phyloP scores from a whole-genome alignment of 106 monocot genomes.

The Triglochin maritima region DNA sequence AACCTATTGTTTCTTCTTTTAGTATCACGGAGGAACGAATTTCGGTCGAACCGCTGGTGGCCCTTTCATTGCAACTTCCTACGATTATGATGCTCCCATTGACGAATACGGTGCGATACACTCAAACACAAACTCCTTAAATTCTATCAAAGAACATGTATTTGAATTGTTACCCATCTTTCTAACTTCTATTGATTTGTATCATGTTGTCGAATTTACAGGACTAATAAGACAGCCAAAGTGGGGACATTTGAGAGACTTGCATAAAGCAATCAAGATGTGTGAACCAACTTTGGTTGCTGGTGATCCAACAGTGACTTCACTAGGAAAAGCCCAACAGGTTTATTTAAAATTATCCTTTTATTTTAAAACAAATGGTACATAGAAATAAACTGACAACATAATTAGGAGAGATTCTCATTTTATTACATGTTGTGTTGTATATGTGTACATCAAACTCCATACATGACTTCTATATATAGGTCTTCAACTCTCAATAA shows the following conservation, averaged over 20 bases:
- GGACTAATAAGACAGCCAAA: constrained; percentile 34
- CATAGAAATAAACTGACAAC: no score
- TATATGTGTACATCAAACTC: no score
- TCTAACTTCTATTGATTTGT: no score
- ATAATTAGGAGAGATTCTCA: no score
- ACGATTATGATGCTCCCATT: constrained; percentile 45
- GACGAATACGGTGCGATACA: constrained; percentile 33
- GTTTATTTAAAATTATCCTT: constrained; percentile 7
- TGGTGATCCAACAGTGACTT: constrained; percentile 17
- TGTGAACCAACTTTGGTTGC: constrained; percentile 32
- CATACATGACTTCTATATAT: no score
- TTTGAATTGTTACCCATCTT: not conserved
- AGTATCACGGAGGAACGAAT: constrained; percentile 48
- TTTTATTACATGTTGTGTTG: no score
- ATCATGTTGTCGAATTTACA: not conserved
- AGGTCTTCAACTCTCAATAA: no score
- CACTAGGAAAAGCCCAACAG: constrained; percentile 22
- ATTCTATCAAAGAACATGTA: not conserved
- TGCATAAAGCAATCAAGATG: constrained; percentile 34
- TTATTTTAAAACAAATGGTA: not conserved
- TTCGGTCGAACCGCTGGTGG: constrained; percentile 41
- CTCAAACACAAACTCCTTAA: not conserved
- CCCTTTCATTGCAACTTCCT: constrained; percentile 34
- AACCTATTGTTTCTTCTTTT: not conserved
- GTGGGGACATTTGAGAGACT: constrained; percentile 37